These are phyloP conservation scores for Leishmania aethiopica DNA, from an alignment of 208 protist species.

Conservation along the genomic window DNA sequence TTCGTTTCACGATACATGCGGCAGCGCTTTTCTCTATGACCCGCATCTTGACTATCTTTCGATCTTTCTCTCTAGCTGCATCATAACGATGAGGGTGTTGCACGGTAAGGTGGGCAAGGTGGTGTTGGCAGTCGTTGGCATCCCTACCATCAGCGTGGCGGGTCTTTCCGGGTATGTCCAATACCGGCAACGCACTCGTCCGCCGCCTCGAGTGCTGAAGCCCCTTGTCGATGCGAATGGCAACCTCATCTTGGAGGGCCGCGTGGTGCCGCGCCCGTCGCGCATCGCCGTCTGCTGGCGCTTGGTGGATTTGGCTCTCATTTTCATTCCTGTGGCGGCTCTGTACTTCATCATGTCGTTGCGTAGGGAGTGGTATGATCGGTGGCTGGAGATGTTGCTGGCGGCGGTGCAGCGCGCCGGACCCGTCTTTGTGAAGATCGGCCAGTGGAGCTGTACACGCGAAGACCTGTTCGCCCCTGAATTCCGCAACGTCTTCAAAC, in stretches of 20 bases:
- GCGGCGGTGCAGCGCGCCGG: constrained; percentile 78
- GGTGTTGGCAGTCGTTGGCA: constrained; percentile 35
- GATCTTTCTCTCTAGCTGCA: background rate
- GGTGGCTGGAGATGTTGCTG: constrained; percentile 75
- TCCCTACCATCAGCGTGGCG: constrained; percentile 52
- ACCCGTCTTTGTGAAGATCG: constrained; percentile 91
- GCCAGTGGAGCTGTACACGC: constrained; percentile 91
- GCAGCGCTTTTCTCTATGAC: background rate
- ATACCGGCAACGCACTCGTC: constrained; percentile 63
- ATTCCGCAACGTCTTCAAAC: constrained; percentile 79
- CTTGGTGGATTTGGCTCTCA: constrained; percentile 53
- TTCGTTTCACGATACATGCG: background rate
- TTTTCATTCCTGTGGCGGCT: constrained; percentile 77
- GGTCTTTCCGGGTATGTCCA: constrained; percentile 66
- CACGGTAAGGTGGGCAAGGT: constrained; percentile 22
- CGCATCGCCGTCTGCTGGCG: constrained; percentile 46
- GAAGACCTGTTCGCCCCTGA: constrained; percentile 87
- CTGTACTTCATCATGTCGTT: constrained; percentile 80
- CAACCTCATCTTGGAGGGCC: constrained; percentile 67
- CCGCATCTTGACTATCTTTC: background rate
- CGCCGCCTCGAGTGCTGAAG: constrained; percentile 52
- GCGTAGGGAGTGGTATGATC: constrained; percentile 51
- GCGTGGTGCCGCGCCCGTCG: constrained; percentile 45
- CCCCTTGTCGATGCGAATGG: constrained; percentile 70
- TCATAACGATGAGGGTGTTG: constrained; percentile 28